These are phyloP conservation scores for Lanmaoa pseudosensibilis DNA, from an alignment of 768 basidiomycete genomes.

Conservation along the genomic window DNA sequence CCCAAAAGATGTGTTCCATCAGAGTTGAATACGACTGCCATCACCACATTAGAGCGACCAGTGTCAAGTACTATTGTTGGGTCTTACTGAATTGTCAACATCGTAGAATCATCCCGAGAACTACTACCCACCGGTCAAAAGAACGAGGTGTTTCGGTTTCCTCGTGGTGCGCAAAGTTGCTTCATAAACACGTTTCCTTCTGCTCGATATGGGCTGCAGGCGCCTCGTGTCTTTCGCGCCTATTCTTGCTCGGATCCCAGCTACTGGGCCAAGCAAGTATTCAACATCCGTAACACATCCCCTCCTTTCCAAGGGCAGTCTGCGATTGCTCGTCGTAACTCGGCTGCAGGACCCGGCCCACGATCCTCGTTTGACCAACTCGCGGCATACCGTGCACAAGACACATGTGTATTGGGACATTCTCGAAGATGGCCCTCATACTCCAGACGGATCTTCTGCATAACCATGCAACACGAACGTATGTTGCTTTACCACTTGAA, in stretches of 20 bases:
- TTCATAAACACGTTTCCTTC: not conserved
- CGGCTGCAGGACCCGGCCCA: too few relatives aligned
- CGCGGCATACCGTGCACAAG: too few relatives aligned
- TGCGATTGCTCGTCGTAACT: not conserved
- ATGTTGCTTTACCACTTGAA: too few relatives aligned
- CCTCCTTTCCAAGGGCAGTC: too few relatives aligned
- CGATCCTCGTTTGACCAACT: too few relatives aligned
- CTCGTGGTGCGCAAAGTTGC: too few relatives aligned
- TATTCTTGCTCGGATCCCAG: not conserved
- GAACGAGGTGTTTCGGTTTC: not conserved
- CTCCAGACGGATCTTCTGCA: too few relatives aligned
- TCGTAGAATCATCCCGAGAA: not conserved
- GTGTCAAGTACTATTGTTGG: not conserved
- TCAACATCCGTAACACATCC: not conserved
- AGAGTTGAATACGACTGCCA: not conserved
- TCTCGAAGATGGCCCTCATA: too few relatives aligned
- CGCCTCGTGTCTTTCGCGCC: not conserved
- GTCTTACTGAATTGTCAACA: not conserved
- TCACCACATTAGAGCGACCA: not conserved
- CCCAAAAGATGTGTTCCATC: not conserved
- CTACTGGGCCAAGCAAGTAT: not conserved
- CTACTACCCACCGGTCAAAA: not conserved
- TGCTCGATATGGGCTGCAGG: not conserved
- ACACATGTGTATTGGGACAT: too few relatives aligned
- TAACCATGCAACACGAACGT: too few relatives aligned